Conservation (phyloP, 208 protist species). For the Lotmaria passim region DNA sequence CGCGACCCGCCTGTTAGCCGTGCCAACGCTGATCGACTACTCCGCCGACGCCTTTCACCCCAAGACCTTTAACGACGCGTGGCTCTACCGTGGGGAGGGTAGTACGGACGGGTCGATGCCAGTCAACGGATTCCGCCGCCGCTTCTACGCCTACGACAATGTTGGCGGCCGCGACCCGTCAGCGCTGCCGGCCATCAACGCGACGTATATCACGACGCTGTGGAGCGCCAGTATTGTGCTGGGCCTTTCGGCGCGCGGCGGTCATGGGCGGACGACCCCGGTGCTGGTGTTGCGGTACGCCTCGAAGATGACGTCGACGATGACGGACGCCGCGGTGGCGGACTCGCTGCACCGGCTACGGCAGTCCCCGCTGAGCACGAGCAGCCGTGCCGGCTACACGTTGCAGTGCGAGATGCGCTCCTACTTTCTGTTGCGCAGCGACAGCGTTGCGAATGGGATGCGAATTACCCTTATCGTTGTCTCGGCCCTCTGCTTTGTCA, state of each 20-base stretch:
- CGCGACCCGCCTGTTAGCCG: conserved; percentile 49
- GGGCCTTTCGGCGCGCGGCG: conserved; percentile 12
- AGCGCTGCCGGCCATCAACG: not conserved
- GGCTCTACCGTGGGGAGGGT: conserved; percentile 35
- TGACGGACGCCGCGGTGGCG: not conserved
- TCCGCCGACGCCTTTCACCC: conserved; percentile 44
- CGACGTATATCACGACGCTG: conserved; percentile 40
- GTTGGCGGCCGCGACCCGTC: conserved; percentile 32
- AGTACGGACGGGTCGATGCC: conserved; percentile 12
- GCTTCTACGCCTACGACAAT: conserved; percentile 83
- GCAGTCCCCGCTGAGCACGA: conserved; percentile 28
- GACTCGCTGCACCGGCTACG: conserved; percentile 16
- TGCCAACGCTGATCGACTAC: conserved; percentile 73
- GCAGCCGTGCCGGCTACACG: conserved; percentile 11
- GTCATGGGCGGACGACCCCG: conserved; percentile 29
- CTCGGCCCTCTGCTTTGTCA: conserved; percentile 57
- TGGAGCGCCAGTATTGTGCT: conserved; percentile 44
- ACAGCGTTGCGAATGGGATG: conserved; percentile 40
- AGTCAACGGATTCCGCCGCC: conserved; percentile 40
- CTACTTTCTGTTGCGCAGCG: conserved; percentile 42
- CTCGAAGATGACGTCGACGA: conserved; percentile 41
- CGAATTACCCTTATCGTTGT: conserved; percentile 71
- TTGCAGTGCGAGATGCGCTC: conserved; percentile 31
- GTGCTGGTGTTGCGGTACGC: conserved; percentile 66
- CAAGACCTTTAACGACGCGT: conserved; percentile 35